Evolutionary conservation across 257 asterid species (phyloP), one percentile per base, ranked within the genome.

Genomic region (Cynanchum wilfordii): DNA sequence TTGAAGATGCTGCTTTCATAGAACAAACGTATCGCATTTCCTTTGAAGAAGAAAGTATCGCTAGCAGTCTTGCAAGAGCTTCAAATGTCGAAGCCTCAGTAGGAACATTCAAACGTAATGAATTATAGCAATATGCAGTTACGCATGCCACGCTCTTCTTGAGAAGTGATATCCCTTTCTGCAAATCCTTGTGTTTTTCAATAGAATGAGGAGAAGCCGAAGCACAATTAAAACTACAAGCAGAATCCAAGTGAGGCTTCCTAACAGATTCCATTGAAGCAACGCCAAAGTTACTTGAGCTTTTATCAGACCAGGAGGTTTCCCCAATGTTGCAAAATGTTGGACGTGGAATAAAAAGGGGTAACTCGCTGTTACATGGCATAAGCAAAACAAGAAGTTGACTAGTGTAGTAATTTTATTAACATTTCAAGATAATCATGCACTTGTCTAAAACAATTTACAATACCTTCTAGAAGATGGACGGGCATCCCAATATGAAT

Each of bases 141-240:
- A 86, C 76, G 86, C 99, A 92, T 57, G 98, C 96, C 77, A 95
- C 99, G 62, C 97, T 95, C 83, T 90, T 92, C 92, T 95, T 95
- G 66, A 95, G 96, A 84, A 95, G 99, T 59, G 98, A 91, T 73
- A 95, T 90, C 82, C 98, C 99, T 89, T 95, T 95, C 87, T 92
- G 98, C 88, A 95, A 83, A 84, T 95, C 99, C 88, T 87, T 90
- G 84, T 95, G 99, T 45, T 76, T 82, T 83, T 92, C 98, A 72
- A 81, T 65, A 33, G 99, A 89, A 81, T 92, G 99, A 22, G 89
- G 87, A 65, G 98, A 95, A 72, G 96, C 96, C 72, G 96, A 86
- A 69, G 96, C 73, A 78, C 75, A 86, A 79, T 81, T 90, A 84
- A 91, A 90, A 81, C 98, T 87, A 66, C 88, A 81, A 69, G 95